phyloP scores from a whole-genome alignment of 208 protist species.

The Blastocrithidia nonstop region DNA sequence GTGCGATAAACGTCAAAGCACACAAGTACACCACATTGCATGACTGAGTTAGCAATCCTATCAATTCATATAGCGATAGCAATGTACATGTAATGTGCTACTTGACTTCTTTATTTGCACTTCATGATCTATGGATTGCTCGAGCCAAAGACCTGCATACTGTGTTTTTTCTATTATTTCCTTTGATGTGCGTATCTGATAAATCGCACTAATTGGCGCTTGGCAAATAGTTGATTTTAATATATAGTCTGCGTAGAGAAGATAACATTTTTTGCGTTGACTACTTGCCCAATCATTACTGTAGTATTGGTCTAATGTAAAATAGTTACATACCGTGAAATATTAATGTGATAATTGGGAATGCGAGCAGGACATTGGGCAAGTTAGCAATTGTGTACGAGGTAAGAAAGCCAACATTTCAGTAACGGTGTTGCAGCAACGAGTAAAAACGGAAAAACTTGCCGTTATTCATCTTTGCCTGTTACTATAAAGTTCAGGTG shows the following conservation, averaged over 20 bases:
- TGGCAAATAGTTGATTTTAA: too few species aligned
- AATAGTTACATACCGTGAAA: too few species aligned
- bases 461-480: constrained; percentile 5
- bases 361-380: constrained; percentile 47
- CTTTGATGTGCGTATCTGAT: too few species aligned
- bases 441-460: constrained; percentile 50
- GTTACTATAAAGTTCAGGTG: constrained; percentile 9
- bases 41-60: constrained; percentile 14
- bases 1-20: constrained; percentile 19
- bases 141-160: not conserved
- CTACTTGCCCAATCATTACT: too few species aligned
- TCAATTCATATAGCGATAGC: not conserved
- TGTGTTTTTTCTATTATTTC: too few species aligned
- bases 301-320: too few species aligned
- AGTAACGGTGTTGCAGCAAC: constrained; percentile 59
- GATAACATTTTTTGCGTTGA: too few species aligned
- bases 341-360: too few species aligned
- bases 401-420: constrained; percentile 44
- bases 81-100: not conserved
- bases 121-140: too few species aligned
- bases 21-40: constrained; percentile 33
- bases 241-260: too few species aligned
- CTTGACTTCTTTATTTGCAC: too few species aligned
- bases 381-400: constrained; percentile 41
- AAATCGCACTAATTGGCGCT: too few species aligned